These are phyloP conservation scores for Angophora floribunda DNA, from an alignment of 345 rosid genomes.

Conservation along the genomic window DNA sequence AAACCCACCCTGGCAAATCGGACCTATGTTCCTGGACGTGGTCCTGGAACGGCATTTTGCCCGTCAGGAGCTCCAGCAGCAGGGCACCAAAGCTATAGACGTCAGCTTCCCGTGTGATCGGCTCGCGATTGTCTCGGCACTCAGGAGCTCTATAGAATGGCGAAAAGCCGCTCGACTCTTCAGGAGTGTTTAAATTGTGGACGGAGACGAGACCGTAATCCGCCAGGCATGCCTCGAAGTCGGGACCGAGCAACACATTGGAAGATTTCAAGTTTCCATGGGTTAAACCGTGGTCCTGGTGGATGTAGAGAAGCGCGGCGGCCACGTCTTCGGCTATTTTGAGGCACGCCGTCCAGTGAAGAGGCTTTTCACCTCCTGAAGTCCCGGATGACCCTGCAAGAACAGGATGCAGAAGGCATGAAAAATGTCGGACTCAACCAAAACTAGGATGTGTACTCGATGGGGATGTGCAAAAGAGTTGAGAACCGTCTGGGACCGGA, in stretches of 20 bases:
- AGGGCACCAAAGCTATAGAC: conserved; percentile 92
- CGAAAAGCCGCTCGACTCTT: conserved; percentile 55
- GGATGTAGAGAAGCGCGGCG: conserved; percentile 65
- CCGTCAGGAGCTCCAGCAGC: conserved; percentile 80
- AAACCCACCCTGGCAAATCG: conserved; percentile 82
- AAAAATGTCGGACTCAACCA: too few relatives aligned
- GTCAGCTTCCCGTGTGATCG: conserved; percentile 70
- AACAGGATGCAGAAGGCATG: background rate
- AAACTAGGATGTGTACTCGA: too few relatives aligned
- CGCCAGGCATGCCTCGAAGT: conserved; percentile 85
- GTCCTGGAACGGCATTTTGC: conserved; percentile 85
- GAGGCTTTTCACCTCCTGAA: conserved; percentile 84
- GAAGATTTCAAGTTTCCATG: conserved; percentile 88
- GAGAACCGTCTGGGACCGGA: too few relatives aligned
- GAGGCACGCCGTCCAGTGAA: conserved; percentile 95
- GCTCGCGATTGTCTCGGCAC: conserved; percentile 44
- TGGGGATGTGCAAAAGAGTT: too few relatives aligned
- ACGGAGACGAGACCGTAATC: conserved; percentile 65
- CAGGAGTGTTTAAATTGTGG: conserved; percentile 52
- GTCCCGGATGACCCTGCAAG: conserved; percentile 29
- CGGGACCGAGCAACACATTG: conserved; percentile 73
- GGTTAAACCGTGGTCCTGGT: conserved; percentile 73
- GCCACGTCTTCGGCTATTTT: conserved; percentile 93
- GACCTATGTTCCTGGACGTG: conserved; percentile 84
- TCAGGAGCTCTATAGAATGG: conserved; percentile 79